phyloP scores from a whole-genome alignment of 495 filamentous ascomycete genomes.

The Elaphomyces granulatus region DNA sequence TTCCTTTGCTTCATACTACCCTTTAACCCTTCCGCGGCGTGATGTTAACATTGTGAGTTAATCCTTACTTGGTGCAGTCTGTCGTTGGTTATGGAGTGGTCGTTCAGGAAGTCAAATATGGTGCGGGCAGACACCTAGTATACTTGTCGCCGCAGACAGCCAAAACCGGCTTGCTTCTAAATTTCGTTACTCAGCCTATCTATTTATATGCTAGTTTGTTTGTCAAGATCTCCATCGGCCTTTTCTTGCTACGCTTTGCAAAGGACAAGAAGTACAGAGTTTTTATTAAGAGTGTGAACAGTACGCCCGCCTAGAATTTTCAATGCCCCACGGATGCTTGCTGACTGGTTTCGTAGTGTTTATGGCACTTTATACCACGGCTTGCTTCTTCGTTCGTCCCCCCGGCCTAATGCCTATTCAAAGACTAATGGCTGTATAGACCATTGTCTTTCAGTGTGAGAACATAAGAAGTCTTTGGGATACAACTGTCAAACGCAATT shows the following conservation, averaged over 20 bases:
- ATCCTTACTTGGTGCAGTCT: slow-evolving; percentile 9
- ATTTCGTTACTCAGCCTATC: slow-evolving; percentile 29
- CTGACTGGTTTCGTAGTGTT: slow-evolving; percentile 16
- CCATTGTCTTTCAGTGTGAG: slow-evolving; percentile 14
- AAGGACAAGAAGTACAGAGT: slow-evolving; percentile 18
- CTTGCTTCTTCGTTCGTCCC: slow-evolving; percentile 14
- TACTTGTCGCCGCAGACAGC: slow-evolving; percentile 14
- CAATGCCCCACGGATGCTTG: too few species aligned
- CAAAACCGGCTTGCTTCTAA: slow-evolving; percentile 25
- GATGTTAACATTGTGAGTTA: background rate
- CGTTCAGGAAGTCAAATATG: slow-evolving; percentile 23
- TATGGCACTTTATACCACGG: slow-evolving; percentile 26
- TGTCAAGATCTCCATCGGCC: slow-evolving; percentile 33
- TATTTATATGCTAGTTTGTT: slow-evolving; percentile 27
- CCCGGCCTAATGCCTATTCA: background rate
- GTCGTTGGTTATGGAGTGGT: slow-evolving; percentile 19
- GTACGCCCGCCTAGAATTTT: slow-evolving; percentile 1
- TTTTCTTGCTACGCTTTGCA: slow-evolving; percentile 32
- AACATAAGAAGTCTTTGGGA: slow-evolving; percentile 23
- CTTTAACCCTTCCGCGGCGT: background rate
- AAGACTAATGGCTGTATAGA: slow-evolving; percentile 5
- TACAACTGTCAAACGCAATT: slow-evolving; percentile 15
- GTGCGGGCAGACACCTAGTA: slow-evolving; percentile 25
- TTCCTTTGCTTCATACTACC: too few species aligned
- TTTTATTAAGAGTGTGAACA: slow-evolving; percentile 19